Evolutionary conservation across 768 basidiomycete genomes (phyloP).

Genomic region (Pleurotus salmoneostramineus): DNA sequence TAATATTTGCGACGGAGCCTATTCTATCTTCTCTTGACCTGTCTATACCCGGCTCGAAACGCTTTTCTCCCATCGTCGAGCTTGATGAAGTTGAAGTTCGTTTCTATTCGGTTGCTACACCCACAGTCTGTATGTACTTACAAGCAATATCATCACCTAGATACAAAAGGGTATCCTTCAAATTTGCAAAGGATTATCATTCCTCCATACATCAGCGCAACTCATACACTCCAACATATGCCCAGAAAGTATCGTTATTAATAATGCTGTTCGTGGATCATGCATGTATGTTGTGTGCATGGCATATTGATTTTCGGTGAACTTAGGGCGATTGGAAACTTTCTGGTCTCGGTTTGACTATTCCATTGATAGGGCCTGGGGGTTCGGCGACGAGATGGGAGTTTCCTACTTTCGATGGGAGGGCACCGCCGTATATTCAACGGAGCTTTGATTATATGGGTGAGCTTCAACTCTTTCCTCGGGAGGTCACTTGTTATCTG

Average conservation of each 20-base stretch:
- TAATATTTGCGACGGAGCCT: conserved; percentile 93
- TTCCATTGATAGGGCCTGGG: conserved; percentile 63
- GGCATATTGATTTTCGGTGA: not conserved
- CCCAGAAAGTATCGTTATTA: conserved; percentile 86
- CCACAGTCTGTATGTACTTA: conserved; percentile 5
- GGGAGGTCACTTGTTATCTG: not conserved
- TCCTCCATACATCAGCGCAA: conserved; percentile 89
- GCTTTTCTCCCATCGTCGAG: conserved; percentile 61
- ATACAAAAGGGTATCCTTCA: conserved; percentile 97
- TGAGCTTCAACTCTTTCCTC: conserved; percentile 27
- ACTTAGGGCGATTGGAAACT: conserved; percentile 97
- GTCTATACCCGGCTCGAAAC: conserved; percentile 64
- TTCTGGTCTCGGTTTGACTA: conserved; percentile 83
- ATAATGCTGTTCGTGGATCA: conserved; percentile 64
- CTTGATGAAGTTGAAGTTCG: conserved; percentile 93
- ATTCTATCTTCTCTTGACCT: conserved; percentile 78
- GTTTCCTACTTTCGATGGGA: conserved; percentile 83
- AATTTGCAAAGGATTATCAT: conserved; percentile 83
- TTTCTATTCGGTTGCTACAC: conserved; percentile 25
- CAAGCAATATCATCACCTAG: conserved; percentile 29
- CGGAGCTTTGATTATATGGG: conserved; percentile 95
- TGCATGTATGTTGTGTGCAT: not conserved
- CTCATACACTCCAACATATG: conserved; percentile 90
- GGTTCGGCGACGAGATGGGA: conserved; percentile 83
- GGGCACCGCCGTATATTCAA: conserved; percentile 78